phyloP scores from a whole-genome alignment of 192 early-diverging fungal species.

The Neocallimastix lanati region DNA sequence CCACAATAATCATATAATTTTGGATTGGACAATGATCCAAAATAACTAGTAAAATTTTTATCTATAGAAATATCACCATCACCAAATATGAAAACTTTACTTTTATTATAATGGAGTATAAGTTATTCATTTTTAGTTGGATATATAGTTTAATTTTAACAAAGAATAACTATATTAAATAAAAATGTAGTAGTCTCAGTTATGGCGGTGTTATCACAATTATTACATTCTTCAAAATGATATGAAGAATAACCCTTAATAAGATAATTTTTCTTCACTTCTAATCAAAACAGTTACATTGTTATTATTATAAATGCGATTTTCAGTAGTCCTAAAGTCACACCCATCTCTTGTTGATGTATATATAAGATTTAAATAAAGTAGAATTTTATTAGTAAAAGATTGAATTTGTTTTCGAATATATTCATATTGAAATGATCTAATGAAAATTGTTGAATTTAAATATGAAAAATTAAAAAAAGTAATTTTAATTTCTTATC shows the following conservation, averaged over 20 bases:
- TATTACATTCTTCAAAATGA: background rate
- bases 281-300: background rate
- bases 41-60: background rate
- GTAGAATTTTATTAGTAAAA: background rate
- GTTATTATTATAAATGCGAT: background rate
- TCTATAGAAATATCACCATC: background rate
- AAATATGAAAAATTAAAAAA: background rate
- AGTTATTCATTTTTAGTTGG: background rate
- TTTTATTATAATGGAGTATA: background rate
- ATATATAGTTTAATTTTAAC: background rate
- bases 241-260: background rate
- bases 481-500: background rate
- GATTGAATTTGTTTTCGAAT: background rate
- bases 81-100: background rate
- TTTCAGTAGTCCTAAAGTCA: background rate
- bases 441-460: background rate
- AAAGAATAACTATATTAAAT: background rate
- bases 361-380: background rate
- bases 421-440: background rate
- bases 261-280: background rate
- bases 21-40: background rate
- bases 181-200: background rate
- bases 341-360: background rate
- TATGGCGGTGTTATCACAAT: background rate
- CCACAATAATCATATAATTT: background rate